Percentiles rank a stretch among this genome's conserved stretches.
These are phyloP conservation scores for Echeveria elegans DNA, from an alignment of 164 flowering plant genomes.

Conservation along the genomic window DNA sequence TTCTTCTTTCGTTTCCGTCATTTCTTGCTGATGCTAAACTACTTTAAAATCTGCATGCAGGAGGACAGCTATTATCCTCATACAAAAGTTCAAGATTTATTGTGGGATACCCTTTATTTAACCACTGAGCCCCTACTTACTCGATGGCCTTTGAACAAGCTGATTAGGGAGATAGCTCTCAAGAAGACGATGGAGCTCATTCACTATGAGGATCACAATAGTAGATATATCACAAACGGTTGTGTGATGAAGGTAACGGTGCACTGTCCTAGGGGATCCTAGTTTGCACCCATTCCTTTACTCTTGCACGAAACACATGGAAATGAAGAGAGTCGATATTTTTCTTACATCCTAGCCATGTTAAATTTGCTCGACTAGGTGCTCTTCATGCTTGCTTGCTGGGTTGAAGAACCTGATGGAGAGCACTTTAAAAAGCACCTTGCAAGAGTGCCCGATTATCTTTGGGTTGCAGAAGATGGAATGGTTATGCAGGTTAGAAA, in stretches of 20 bases:
- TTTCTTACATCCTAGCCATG: background rate
- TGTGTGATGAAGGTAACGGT: slow-evolving; percentile 28
- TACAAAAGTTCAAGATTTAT: slow-evolving; percentile 27
- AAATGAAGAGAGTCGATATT: background rate
- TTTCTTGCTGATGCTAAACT: background rate
- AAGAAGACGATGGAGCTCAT: slow-evolving; percentile 29
- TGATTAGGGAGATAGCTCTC: slow-evolving; percentile 29
- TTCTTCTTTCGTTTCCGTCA: background rate
- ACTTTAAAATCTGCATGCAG: slow-evolving; percentile 15
- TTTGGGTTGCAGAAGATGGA: slow-evolving; percentile 40
- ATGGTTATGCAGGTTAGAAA: slow-evolving; percentile 27
- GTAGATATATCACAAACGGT: slow-evolving; percentile 43
- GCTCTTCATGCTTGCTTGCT: slow-evolving; percentile 27
- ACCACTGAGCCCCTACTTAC: slow-evolving; percentile 33
- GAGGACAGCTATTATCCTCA: slow-evolving; percentile 37
- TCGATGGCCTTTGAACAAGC: slow-evolving; percentile 33
- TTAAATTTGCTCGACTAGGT: slow-evolving; percentile 9
- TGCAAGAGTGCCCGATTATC: slow-evolving; percentile 23
- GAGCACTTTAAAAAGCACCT: slow-evolving; percentile 11
- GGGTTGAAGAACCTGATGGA: slow-evolving; percentile 25
- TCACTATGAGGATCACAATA: slow-evolving; percentile 40
- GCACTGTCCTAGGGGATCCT: slow-evolving; percentile 19
- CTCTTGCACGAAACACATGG: background rate
- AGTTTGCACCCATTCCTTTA: background rate
- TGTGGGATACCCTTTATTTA: slow-evolving; percentile 33